phyloP scores from a whole-genome alignment of 1,139 yeast species.

The Pichia sp. region DNA sequence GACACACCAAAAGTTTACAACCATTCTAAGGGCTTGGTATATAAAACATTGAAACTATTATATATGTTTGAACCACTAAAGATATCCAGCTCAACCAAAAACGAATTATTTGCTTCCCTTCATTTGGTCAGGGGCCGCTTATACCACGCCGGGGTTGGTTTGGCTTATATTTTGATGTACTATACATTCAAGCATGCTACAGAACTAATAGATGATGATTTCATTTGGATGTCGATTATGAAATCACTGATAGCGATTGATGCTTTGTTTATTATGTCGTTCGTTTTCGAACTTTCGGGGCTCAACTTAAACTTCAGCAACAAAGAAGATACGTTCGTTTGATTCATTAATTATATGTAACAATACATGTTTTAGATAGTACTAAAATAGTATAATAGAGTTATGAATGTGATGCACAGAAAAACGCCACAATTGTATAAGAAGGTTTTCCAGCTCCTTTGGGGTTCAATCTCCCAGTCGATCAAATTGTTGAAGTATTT shows the following conservation, averaged over 20 bases:
- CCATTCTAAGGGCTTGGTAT: not conserved
- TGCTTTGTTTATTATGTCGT: slow-evolving; percentile 22
- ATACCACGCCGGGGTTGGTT: not conserved
- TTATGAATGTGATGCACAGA: not conserved
- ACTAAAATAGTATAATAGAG: slow-evolving; percentile 11
- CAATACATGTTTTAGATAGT: slow-evolving; percentile 7
- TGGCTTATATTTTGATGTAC: slow-evolving; percentile 8
- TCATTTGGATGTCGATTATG: slow-evolving; percentile 11
- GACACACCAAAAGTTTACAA: no score
- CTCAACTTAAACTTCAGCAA: slow-evolving; percentile 15
- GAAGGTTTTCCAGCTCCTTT: slow-evolving; percentile 8
- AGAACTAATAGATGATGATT: slow-evolving; percentile 3
- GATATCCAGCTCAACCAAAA: not conserved
- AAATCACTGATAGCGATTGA: slow-evolving; percentile 24
- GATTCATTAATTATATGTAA: not conserved
- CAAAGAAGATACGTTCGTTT: slow-evolving; percentile 8
- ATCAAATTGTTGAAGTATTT: slow-evolving; percentile 2
- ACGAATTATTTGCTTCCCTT: not conserved
- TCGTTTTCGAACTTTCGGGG: slow-evolving; percentile 25
- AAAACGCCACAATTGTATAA: slow-evolving; percentile 3
- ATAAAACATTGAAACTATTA: not conserved
- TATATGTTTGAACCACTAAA: not conserved
- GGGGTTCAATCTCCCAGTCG: slow-evolving; percentile 17
- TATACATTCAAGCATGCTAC: not conserved
- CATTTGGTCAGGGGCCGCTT: not conserved